Conservation (phyloP, 768 basidiomycete genomes). For the Neoboletus subvelutipes region DNA sequence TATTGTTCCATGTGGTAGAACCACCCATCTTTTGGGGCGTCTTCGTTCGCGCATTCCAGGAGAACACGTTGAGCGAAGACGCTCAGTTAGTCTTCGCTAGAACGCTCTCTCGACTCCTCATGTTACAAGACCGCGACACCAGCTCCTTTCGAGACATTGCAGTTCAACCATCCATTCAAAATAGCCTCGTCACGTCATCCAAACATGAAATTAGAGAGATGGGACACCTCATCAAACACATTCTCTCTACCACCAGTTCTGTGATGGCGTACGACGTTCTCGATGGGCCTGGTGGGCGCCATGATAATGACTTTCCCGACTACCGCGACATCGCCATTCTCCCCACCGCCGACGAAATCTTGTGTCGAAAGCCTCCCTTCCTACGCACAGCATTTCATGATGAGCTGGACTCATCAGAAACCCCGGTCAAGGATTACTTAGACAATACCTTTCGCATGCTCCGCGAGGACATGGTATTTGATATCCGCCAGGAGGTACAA, state of each 20-base stretch:
- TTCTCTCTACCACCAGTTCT: conserved; percentile 27
- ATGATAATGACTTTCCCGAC: conserved; percentile 64
- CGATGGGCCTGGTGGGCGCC: conserved; percentile 56
- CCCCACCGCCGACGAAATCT: conserved; percentile 61
- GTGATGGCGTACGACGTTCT: conserved; percentile 15
- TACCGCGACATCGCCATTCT: conserved; percentile 58
- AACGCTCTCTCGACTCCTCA: conserved; percentile 48
- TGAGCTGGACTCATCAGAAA: conserved; percentile 20
- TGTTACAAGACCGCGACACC: conserved; percentile 34
- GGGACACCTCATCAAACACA: conserved; percentile 42
- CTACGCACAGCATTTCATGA: conserved; percentile 38
- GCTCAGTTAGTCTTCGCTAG: conserved; percentile 44
- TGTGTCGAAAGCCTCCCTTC: conserved; percentile 46
- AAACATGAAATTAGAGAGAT: conserved; percentile 28
- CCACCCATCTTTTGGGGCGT: conserved; percentile 51
- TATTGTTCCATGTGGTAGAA: conserved; percentile 44
- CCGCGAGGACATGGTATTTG: conserved; percentile 62
- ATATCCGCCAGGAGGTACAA: conserved; percentile 54
- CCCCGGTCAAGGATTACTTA: conserved; percentile 44
- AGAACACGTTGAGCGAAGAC: conserved; percentile 30
- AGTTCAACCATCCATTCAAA: conserved; percentile 26
- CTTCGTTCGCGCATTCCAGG: conserved; percentile 35
- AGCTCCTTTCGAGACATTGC: conserved; percentile 40
- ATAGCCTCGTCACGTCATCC: conserved; percentile 24
- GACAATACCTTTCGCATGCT: conserved; percentile 67